phyloP scores from a whole-genome alignment of 2,329 filamentous ascomycete genomes.

The Microcyclosporella mali region DNA sequence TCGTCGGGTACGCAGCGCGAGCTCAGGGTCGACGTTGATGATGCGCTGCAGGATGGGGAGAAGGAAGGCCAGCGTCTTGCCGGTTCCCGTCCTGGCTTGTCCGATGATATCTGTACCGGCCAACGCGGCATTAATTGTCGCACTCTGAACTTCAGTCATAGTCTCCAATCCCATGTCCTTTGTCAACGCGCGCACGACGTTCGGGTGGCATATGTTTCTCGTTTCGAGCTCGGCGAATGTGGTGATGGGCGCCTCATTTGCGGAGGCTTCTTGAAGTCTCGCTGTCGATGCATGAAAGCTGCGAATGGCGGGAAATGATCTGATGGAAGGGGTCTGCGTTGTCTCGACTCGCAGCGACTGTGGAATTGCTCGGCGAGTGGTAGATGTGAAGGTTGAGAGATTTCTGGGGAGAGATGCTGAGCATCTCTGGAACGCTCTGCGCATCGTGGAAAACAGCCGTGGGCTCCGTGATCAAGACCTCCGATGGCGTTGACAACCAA shows the following conservation, averaged over 20 bases:
- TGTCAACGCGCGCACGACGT: conserved; percentile 63
- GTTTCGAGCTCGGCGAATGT: conserved; percentile 41
- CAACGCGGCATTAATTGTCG: conserved; percentile 74
- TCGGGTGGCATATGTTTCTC: conserved; percentile 52
- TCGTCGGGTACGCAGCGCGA: conserved; percentile 48
- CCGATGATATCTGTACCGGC: conserved; percentile 77
- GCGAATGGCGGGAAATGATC: conserved; percentile 29
- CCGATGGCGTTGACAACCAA: neutral
- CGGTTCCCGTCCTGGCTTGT: conserved; percentile 93
- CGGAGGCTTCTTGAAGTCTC: conserved; percentile 32
- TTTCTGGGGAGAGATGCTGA: conserved; percentile 23
- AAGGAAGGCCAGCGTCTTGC: conserved; percentile 92
- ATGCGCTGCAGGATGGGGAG: conserved; percentile 79
- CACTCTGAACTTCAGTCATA: conserved; percentile 89
- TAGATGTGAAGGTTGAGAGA: conserved; percentile 13
- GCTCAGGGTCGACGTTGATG: conserved; percentile 55
- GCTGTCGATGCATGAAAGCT: conserved; percentile 33
- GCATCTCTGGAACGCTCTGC: conserved; percentile 29
- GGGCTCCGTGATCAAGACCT: too few relatives aligned
- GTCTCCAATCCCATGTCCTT: conserved; percentile 66
- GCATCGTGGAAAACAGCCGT: conserved; percentile 17
- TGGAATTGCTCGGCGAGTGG: conserved; percentile 8
- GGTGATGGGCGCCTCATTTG: conserved; percentile 30
- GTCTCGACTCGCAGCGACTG: conserved; percentile 12
- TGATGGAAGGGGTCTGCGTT: conserved; percentile 33